phyloP scores from a whole-genome alignment of 345 rosid species.

The Aquilaria malaccensis region DNA sequence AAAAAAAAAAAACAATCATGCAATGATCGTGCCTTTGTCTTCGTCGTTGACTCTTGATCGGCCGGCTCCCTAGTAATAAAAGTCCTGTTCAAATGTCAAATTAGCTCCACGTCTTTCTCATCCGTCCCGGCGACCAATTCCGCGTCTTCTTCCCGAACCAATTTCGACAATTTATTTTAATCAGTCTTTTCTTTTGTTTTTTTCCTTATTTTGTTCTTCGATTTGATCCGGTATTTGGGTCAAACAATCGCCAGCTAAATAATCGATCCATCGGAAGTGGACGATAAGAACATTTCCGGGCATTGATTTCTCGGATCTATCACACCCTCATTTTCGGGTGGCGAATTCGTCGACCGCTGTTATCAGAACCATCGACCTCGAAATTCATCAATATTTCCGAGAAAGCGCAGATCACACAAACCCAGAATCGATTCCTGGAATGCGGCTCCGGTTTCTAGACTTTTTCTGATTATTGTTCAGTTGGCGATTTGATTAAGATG shows the following conservation, averaged over 20 bases:
- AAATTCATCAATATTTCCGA: not conserved
- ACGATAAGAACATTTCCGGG: slow-evolving; percentile 13
- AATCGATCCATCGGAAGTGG: slow-evolving; percentile 20
- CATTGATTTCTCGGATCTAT: slow-evolving; percentile 18
- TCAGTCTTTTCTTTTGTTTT: not conserved
- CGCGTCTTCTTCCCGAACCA: not conserved
- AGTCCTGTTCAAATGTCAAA: too few relatives aligned
- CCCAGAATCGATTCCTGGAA: not conserved
- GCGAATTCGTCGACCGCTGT: not conserved
- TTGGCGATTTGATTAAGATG: slow-evolving; percentile 20
- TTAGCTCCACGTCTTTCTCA: not conserved
- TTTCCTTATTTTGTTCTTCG: not conserved
- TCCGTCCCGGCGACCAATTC: not conserved
- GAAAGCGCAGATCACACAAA: not conserved
- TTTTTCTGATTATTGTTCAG: not conserved
- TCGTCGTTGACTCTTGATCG: slow-evolving; percentile 6
- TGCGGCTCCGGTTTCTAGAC: not conserved
- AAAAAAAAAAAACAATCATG: not conserved
- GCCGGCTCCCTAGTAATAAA: too few relatives aligned
- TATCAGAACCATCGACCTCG: not conserved
- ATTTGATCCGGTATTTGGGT: slow-evolving; percentile 22
- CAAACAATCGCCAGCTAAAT: slow-evolving; percentile 8
- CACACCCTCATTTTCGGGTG: not conserved
- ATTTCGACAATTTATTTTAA: not conserved
- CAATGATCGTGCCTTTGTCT: not conserved